Evolutionary conservation across 2,329 filamentous ascomycete species (phyloP).

Genomic region (Aspergillus sp.): DNA sequence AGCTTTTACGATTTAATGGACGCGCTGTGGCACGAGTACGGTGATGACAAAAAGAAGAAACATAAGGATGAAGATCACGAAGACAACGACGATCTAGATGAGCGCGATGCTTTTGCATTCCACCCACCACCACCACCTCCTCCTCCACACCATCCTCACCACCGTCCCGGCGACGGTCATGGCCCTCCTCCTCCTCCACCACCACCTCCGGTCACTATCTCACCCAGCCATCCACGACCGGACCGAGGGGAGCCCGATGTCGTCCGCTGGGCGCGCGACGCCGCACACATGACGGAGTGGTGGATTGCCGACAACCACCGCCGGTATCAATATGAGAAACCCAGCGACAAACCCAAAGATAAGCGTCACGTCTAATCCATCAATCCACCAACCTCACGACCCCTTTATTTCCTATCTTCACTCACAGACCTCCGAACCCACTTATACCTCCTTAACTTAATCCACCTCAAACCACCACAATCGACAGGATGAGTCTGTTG

Average conservation of each 20-base stretch:
- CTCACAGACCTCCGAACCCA: neutral
- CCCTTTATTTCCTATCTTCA: neutral
- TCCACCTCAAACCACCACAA: neutral
- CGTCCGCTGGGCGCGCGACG: constrained; percentile 26
- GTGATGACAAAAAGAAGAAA: neutral
- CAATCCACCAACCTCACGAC: neutral
- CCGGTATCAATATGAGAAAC: constrained; percentile 21
- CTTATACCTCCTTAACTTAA: neutral
- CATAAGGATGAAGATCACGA: neutral
- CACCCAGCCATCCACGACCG: neutral
- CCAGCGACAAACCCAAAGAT: neutral
- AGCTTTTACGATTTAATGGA: constrained; percentile 22
- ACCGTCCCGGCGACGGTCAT: neutral
- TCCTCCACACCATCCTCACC: neutral
- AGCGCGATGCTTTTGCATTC: neutral
- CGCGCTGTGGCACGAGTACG: constrained; percentile 20
- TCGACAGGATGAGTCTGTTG: too few relatives aligned
- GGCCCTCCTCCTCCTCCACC: neutral
- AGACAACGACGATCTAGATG: neutral
- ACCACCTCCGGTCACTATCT: constrained; percentile 6
- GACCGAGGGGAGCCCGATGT: constrained; percentile 18
- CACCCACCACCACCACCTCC: neutral
- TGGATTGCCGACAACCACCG: constrained; percentile 33
- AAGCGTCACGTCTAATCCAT: neutral
- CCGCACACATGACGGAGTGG: constrained; percentile 29